Base-by-base conservation (phyloP, 116 monocot species). In the Trichopus zeylanicus region DNA sequence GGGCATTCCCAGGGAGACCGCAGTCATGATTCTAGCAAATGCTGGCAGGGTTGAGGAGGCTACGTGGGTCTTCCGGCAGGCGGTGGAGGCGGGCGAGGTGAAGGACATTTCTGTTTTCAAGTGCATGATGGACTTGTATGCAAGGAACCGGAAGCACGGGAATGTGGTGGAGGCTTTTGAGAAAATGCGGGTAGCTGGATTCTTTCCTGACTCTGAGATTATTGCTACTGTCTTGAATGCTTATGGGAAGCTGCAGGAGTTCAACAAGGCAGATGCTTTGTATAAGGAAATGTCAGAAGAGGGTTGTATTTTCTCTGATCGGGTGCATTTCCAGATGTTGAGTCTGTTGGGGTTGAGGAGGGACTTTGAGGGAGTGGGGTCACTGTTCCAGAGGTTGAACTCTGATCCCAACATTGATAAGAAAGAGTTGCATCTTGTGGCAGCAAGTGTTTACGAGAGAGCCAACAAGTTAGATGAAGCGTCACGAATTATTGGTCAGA, bases 251-350 rank as follows among this genome's bases (percentile, higher is more conserved):
- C 56, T 97, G 33, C 80, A 84, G 67, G 81, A 84, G 61, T 73
- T 81, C 25, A 77, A 81, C 7, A 79, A 65, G 63, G 97, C 87
- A 1, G 66, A 70, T 25, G 66, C 69, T 12, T 27, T 97, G 27
- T 91, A 97, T 57, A 51, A 16, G 46, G 87, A 84, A 56, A 84
- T 97, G 91, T 69, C 79, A 51, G 97, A 85, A 20, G 87, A 91
- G 53, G 87, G 90, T 1, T 97, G 81, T 48, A 20, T 87, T 1
- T 84, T 97, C 48, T 53, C 67, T 0, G 97, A 97, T 35, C 61
- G 64, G 61, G 91, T 97, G 39, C 97, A 97, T 55, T 97, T 91
- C 48, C 97, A 97, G 59, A 97, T 97, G 97, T 52, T 97, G 60
- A 79, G 80, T 33, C 68, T 97, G 5, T 37, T 90, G 57, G 97